Evolutionary conservation across 73 alveolate genomes (phyloP), one percentile per base, ranked within the genome.

Genomic region (Urostyla sp.): DNA sequence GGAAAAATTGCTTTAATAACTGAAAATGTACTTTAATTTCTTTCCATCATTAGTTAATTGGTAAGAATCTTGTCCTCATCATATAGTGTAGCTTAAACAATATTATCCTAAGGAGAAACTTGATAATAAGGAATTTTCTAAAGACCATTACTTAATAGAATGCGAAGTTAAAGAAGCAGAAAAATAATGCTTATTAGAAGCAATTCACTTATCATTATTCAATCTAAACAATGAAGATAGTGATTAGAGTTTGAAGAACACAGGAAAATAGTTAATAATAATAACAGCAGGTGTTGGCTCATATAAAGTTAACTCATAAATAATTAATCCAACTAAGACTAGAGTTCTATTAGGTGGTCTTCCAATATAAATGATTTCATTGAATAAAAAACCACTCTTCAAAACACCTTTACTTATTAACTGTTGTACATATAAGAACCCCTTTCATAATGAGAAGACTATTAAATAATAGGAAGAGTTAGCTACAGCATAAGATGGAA

Each of bases 1-100:
- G 88, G 89, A 85, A 6, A 56, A 43, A 18, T 56, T 58, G 8
- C 23, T 85, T 0, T 8, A 35, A 31, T 24, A 37, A 16, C 49
- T 85, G 31, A 63, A 85, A 81, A 43, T 49, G 52, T 26, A 44
- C 43, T 38, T 85, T 35, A 49, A 61, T 40, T 76, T 54, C 32
- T 76, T 58, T 48, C 93, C 93, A 0, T 74, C 88, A 3, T 30
- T 85, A 56, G 44, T 85, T 4, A 85, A 85, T 46, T 85, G 93
- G 93, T 50, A 58, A 0, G 63, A 50, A 0, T 34, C 51, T 10
- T 30, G 59, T 35, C 85, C 85, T 20, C 4, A 57, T 11, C 80
- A 77, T 59, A 73, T 77, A 0, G 31, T 59, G 28, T 52, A 50
- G 32, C 69, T 75, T 30, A 32, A 18, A 34, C 18, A 37, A 67